These are phyloP conservation scores for Suillus cothurnatus DNA, from an alignment of 768 basidiomycete species.

Conservation along the genomic window DNA sequence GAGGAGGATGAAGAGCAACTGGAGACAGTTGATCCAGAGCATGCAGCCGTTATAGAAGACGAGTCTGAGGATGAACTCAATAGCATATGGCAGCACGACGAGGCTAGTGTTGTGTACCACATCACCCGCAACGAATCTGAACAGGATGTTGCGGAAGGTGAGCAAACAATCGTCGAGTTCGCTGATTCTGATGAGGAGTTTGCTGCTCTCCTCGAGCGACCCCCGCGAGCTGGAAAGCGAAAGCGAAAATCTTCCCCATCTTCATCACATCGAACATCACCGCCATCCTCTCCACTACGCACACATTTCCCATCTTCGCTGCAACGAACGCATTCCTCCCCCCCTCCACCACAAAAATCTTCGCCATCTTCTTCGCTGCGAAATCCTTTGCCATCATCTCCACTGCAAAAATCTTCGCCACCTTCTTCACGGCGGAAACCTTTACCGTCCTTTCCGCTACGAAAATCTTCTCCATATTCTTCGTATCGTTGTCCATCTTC, in stretches of 20 bases:
- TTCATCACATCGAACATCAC: not conserved
- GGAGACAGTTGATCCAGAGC: constrained; percentile 5
- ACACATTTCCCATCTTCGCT: not conserved
- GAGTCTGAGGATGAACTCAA: constrained; percentile 53
- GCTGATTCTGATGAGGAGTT: constrained; percentile 32
- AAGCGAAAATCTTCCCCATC: constrained; percentile 11
- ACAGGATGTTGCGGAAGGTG: constrained; percentile 16
- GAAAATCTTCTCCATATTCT: not conserved
- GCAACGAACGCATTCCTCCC: not conserved
- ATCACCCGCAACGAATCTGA: constrained; percentile 22
- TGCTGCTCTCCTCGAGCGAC: constrained; percentile 24
- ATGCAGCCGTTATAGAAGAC: constrained; percentile 17
- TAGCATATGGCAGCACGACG: constrained; percentile 42
- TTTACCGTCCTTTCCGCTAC: not conserved
- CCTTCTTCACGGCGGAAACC: not conserved
- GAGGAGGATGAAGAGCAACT: constrained; percentile 12
- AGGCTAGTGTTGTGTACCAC: constrained; percentile 41
- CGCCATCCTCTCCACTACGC: constrained; percentile 17
- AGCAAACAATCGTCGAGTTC: constrained; percentile 27
- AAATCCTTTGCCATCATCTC: not conserved
- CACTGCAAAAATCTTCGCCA: not conserved
- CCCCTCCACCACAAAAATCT: not conserved
- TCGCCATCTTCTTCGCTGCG: constrained; percentile 15
- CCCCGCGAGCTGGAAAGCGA: constrained; percentile 24
- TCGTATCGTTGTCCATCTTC: not conserved